Conservation (phyloP, 805 yeast species). For the Blastobotrys attinorum region DNA sequence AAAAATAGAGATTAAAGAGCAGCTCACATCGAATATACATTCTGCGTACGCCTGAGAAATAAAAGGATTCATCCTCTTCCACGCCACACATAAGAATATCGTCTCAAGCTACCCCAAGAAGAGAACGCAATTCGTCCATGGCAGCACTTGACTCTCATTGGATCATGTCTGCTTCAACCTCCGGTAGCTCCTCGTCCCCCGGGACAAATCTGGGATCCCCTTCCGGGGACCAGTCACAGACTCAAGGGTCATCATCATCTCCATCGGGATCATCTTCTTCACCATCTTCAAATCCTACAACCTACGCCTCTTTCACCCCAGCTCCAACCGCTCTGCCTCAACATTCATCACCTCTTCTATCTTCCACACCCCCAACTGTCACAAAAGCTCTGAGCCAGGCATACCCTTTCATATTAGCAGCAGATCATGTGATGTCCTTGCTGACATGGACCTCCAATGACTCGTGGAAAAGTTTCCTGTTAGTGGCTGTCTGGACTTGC, state of each 20-base stretch:
- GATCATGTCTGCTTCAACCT: slow-evolving; percentile 4
- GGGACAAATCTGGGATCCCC: background rate
- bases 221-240: background rate
- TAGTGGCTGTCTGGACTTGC: slow-evolving; percentile 47
- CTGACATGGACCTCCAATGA: slow-evolving; percentile 91
- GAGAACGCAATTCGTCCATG: too few relatives aligned
- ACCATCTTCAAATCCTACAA: slow-evolving; percentile 5
- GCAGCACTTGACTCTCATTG: slow-evolving; percentile 10
- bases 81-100: too few relatives aligned
- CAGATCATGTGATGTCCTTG: slow-evolving; percentile 61
- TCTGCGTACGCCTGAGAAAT: too few relatives aligned
- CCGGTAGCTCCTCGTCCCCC: background rate
- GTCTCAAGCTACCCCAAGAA: too few relatives aligned
- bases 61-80: too few relatives aligned
- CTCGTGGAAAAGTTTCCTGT: slow-evolving; percentile 61
- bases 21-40: too few relatives aligned
- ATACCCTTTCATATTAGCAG: slow-evolving; percentile 74
- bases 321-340: slow-evolving; percentile 32
- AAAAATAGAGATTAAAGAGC: too few relatives aligned
- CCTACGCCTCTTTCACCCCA: slow-evolving; percentile 32
- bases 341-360: slow-evolving; percentile 69
- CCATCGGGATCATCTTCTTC: slow-evolving; percentile 4
- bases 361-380: slow-evolving; percentile 86
- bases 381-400: slow-evolving; percentile 74
- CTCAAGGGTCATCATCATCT: slow-evolving; percentile 1